Base-by-base conservation (phyloP, 139 green algal species). In the Chlamydomonas urium region DNA sequence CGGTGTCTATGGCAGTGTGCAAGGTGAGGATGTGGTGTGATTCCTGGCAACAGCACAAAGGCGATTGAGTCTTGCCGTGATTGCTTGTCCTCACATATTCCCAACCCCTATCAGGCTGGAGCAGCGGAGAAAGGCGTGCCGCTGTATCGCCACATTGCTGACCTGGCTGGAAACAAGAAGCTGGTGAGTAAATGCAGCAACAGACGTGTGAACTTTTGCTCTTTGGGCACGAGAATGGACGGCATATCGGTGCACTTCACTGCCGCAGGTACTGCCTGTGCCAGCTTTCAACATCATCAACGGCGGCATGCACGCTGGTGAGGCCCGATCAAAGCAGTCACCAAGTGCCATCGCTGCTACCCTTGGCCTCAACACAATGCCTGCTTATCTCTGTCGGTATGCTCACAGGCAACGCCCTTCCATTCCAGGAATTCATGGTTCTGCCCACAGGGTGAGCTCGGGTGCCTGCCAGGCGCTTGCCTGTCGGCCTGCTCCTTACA, bases 351-450 rank as follows among this genome's bases (percentile, higher is more conserved):
- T n/a, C n/a, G n/a, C n/a, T n/a, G n/a, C n/a, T n/a, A n/a, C n/a
- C n/a, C n/a, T n/a, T n/a, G n/a, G n/a, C n/a, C n/a, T n/a, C n/a
- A n/a, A n/a, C n/a, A n/a, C n/a, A n/a, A n/a, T n/a, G n/a, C n/a
- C n/a, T n/a, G n/a, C n/a, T n/a, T n/a, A n/a, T n/a, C n/a, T n/a
- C n/a, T n/a, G n/a, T n/a, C n/a, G n/a, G n/a, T n/a, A n/a, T n/a
- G n/a, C n/a, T n/a, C n/a, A n/a, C 95, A n/a, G n/a, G 95, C 76
- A 99, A 99, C 83, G 90, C 87, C 31, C 88, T 99, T 69, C 96
- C 96, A 73, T 97, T 98, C 91, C 96, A 99, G 90, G 96, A 99
- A 87, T 99, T 99, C 86, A 99, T 99, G 94, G 97, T 99, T 76
- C 86, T 99, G 80, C 96, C 96, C 32, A 70, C 86, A n/a, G 96